Conservation (phyloP, 805 yeast genomes). For the Clavispora phyllophila region DNA sequence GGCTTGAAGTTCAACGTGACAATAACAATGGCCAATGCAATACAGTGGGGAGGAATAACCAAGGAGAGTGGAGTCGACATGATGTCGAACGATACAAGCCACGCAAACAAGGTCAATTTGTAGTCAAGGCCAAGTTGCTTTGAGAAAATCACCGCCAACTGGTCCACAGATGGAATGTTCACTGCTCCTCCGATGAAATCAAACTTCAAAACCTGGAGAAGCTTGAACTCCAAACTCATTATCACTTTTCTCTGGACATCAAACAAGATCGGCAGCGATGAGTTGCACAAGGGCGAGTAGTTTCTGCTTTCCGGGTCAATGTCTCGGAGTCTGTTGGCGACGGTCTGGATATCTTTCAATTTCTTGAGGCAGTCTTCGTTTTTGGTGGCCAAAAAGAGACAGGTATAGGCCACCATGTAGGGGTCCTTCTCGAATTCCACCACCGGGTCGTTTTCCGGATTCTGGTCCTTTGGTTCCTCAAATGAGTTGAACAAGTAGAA, state of each 20-base stretch:
- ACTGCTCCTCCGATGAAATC: slow-evolving; percentile 65
- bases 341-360: slow-evolving; percentile 54
- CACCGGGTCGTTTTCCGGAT: slow-evolving; percentile 14
- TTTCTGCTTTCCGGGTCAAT: slow-evolving; percentile 32
- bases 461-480: slow-evolving; percentile 28
- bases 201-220: slow-evolving; percentile 72
- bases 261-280: slow-evolving; percentile 16
- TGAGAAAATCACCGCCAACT: slow-evolving; percentile 55
- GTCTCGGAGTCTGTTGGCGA: slow-evolving; percentile 39
- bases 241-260: slow-evolving; percentile 57
- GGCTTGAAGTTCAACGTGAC: slow-evolving; percentile 51
- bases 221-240: slow-evolving; percentile 59
- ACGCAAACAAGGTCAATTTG: slow-evolving; percentile 50
- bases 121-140: slow-evolving; percentile 45
- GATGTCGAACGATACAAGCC: slow-evolving; percentile 75
- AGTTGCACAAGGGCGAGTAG: slow-evolving; percentile 6
- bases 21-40: slow-evolving; percentile 63
- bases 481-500: slow-evolving; percentile 62
- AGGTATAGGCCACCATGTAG: slow-evolving; percentile 61
- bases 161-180: slow-evolving; percentile 47
- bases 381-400: slow-evolving; percentile 68
- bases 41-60: slow-evolving; percentile 68
- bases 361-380: slow-evolving; percentile 83
- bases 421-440: slow-evolving; percentile 37
- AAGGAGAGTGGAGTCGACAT: slow-evolving; percentile 64